These are phyloP conservation scores for Abortiporus biennis DNA, from an alignment of 1,284 basidiomycete genomes.

Conservation along the genomic window DNA sequence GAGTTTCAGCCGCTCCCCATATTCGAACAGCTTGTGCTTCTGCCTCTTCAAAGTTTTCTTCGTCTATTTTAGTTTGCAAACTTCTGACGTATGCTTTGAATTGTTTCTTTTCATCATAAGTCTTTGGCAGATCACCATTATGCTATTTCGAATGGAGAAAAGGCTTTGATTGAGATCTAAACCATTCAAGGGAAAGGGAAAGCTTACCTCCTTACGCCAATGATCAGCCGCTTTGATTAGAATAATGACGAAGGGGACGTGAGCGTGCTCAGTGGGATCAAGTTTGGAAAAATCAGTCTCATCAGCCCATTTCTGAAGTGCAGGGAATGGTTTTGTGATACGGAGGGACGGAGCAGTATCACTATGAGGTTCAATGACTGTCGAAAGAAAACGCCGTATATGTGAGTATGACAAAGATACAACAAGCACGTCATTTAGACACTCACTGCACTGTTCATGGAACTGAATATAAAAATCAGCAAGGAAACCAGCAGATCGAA, in stretches of 20 bases:
- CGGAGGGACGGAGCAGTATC: constrained; percentile 72
- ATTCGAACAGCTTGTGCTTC: constrained; percentile 74
- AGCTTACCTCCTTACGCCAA: constrained; percentile 69
- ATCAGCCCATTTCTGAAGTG: constrained; percentile 68
- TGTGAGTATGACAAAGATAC: not conserved
- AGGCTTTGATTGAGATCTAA: not conserved
- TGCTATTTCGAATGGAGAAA: constrained; percentile 39
- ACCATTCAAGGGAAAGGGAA: not conserved
- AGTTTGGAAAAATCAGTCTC: constrained; percentile 67
- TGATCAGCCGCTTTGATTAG: constrained; percentile 77
- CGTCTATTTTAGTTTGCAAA: constrained; percentile 71
- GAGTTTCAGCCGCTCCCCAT: constrained; percentile 54
- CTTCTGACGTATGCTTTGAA: constrained; percentile 66
- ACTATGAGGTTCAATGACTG: constrained; percentile 23
- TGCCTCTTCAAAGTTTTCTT: constrained; percentile 97
- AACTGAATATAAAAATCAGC: constrained; percentile 87
- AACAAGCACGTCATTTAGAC: not conserved
- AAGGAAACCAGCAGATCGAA: constrained; percentile 82
- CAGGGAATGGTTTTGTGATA: constrained; percentile 85
- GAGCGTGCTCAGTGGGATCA: constrained; percentile 82
- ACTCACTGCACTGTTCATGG: constrained; percentile 77
- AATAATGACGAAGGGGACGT: constrained; percentile 84
- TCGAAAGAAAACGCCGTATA: not conserved
- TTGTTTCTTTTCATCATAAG: constrained; percentile 64
- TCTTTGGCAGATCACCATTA: constrained; percentile 55